A percentile compares a stretch with the other conserved stretches of the same genome.
phyloP scores from a whole-genome alignment of 2,329 filamentous ascomycete species.

The Aspergillus pseudoviridinutans region DNA sequence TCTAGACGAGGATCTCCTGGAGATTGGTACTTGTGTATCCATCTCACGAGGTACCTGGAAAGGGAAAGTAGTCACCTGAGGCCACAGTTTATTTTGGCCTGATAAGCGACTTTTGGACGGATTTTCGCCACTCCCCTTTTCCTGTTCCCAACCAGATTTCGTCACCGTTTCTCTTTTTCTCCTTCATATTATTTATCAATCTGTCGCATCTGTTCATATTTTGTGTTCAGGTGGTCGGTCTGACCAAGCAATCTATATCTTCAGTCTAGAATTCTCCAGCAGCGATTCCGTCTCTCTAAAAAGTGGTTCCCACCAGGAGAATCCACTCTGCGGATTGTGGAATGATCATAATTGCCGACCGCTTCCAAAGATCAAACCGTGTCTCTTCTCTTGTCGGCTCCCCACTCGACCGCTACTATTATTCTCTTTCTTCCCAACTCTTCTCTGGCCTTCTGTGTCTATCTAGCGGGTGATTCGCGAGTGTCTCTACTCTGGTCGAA shows the following conservation, averaged over 20 bases:
- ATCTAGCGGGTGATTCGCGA: not conserved
- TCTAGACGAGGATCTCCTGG: not conserved
- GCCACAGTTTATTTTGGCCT: not conserved
- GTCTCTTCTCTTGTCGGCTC: conserved; percentile 1
- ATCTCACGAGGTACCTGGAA: not conserved
- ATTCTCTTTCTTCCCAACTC: not conserved
- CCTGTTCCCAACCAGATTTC: not conserved
- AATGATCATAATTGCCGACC: not conserved
- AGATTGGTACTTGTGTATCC: no score
- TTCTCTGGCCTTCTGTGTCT: not conserved
- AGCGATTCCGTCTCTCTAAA: not conserved
- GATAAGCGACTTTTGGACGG: not conserved
- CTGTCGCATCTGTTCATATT: not conserved
- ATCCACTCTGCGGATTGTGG: not conserved
- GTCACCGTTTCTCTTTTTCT: not conserved
- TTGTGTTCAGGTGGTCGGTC: no score
- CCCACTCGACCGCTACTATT: conserved; percentile 4
- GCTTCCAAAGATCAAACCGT: not conserved
- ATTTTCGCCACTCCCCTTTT: conserved; percentile 2
- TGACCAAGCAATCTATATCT: not conserved
- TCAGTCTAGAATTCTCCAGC: not conserved
- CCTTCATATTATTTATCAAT: not conserved
- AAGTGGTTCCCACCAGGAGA: not conserved
- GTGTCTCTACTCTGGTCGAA: not conserved
- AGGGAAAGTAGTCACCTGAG: conserved; percentile 3